Evolutionary conservation across 192 early-diverging fungal genomes (phyloP).

Genomic region (Jimgerdemannia lactiflua): DNA sequence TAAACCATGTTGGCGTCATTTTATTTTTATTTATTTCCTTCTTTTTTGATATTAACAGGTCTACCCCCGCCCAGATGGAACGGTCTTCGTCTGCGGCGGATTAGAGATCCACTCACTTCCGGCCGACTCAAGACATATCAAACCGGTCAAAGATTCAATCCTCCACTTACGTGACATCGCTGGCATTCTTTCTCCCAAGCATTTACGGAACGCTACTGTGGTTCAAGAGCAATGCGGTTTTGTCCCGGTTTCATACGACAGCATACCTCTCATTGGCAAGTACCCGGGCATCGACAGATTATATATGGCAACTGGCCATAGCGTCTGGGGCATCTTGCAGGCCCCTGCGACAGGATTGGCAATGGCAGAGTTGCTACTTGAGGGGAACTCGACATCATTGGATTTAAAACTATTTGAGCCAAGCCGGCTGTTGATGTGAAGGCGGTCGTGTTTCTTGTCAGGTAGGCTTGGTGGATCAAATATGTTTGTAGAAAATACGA

Average conservation of each 20-base stretch:
- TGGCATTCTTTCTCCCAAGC: conserved; percentile 19
- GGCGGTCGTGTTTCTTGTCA: too few species aligned
- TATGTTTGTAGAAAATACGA: too few species aligned
- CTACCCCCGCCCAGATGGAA: conserved; percentile 45
- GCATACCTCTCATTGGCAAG: conserved; percentile 34
- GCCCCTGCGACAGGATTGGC: conserved; percentile 36
- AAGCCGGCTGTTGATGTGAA: too few species aligned
- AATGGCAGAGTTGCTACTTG: conserved; percentile 33
- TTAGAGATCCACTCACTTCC: conserved; percentile 29
- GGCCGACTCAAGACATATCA: conserved; percentile 16
- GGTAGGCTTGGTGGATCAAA: too few species aligned
- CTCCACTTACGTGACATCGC: conserved; percentile 20
- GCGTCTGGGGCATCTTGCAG: conserved; percentile 44
- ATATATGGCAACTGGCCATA: conserved; percentile 42
- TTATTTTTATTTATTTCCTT: too few species aligned
- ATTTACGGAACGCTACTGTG: conserved; percentile 15
- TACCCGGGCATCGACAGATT: conserved; percentile 22
- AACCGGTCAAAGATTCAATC: conserved; percentile 16
- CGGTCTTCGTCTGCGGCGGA: conserved; percentile 43
- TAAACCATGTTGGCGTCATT: too few species aligned
- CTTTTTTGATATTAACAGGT: background rate
- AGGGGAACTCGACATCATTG: too few species aligned
- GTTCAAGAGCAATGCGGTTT: conserved; percentile 35
- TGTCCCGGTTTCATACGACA: conserved; percentile 35
- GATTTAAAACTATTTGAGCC: too few species aligned